A percentile compares a stretch with the other conserved stretches of the same genome.
phyloP scores from a whole-genome alignment of 352 stramenopile genomes.

The Paralagenidium karlingii region DNA sequence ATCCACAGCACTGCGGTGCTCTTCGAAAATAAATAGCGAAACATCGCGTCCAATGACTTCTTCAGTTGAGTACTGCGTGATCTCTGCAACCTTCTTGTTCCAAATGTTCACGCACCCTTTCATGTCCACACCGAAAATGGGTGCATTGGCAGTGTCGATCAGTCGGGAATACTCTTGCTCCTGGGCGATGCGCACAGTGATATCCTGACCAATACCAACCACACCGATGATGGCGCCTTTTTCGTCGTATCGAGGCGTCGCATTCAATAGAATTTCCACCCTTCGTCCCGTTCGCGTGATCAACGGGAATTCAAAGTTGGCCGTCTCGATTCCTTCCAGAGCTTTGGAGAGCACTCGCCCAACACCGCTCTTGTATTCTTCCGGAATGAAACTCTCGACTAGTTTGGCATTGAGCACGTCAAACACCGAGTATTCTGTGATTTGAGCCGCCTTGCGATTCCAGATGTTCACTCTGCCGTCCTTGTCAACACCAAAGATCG shows the following conservation, averaged over 20 bases:
- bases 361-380: constrained; percentile 48
- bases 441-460: constrained; percentile 85
- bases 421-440: constrained; percentile 83
- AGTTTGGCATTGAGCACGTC: constrained; percentile 82
- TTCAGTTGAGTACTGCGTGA: constrained; percentile 76
- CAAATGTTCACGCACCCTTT: constrained; percentile 63
- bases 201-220: constrained; percentile 28
- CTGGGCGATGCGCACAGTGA: constrained; percentile 10
- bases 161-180: constrained; percentile 12
- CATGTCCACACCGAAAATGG: constrained; percentile 58
- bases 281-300: constrained; percentile 67
- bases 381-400: constrained; percentile 84
- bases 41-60: constrained; percentile 78
- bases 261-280: constrained; percentile 76
- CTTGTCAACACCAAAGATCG: constrained; percentile 84
- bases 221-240: constrained; percentile 39
- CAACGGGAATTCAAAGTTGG: constrained; percentile 83
- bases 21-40: constrained; percentile 38
- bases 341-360: constrained; percentile 40
- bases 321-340: constrained; percentile 41
- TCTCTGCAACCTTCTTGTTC: constrained; percentile 77
- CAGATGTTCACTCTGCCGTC: constrained; percentile 78
- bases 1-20: constrained; percentile 11
- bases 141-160: constrained; percentile 23
- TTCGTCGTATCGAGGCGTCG: constrained; percentile 68